These are phyloP conservation scores for Ampelocalamus luodianensis DNA, from an alignment of 176 grass and related monocot genomes.

Conservation along the genomic window DNA sequence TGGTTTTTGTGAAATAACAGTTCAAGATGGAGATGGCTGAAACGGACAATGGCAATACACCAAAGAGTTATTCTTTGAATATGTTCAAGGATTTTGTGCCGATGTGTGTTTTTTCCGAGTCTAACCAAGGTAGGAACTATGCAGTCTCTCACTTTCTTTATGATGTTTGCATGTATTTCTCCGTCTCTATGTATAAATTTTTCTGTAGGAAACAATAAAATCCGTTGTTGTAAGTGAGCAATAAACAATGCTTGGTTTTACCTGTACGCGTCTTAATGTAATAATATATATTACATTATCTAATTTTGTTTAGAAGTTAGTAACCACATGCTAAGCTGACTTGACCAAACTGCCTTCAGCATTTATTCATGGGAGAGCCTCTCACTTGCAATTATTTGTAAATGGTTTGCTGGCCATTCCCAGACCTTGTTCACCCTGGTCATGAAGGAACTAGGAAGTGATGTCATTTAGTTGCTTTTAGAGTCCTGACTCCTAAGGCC, in stretches of 20 bases:
- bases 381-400: background rate
- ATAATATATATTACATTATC: background rate
- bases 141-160: background rate
- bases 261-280: background rate
- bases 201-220: background rate
- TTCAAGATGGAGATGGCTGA: constrained; percentile 98
- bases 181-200: background rate
- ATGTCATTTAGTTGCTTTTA: constrained; percentile 10
- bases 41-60: constrained; percentile 66
- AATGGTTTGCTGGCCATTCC: background rate
- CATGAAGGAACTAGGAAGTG: background rate
- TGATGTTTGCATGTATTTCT: background rate
- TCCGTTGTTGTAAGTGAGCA: background rate
- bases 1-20: constrained; percentile 52
- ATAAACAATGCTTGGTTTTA: constrained; percentile 13
- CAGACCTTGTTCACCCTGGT: background rate
- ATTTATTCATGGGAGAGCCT: background rate
- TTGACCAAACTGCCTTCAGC: background rate
- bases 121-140: constrained; percentile 66
- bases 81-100: constrained; percentile 99
- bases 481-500: background rate
- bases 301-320: constrained; percentile 5
- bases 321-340: constrained; percentile 3
- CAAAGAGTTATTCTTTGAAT: constrained; percentile 92
- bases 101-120: constrained; percentile 84